phyloP scores from a whole-genome alignment of 257 asterid genomes.

The Verbena officinalis region DNA sequence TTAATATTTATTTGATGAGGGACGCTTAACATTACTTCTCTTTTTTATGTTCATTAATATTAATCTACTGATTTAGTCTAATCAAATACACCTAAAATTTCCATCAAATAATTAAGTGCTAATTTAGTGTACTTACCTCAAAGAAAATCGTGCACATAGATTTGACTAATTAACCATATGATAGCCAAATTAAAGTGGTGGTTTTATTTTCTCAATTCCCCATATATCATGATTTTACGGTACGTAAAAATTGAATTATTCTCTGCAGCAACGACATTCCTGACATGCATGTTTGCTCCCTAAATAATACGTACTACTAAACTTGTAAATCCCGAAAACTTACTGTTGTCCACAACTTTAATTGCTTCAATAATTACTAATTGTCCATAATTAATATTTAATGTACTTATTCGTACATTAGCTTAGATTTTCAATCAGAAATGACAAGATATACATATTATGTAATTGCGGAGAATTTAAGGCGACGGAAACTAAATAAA shows the following conservation, averaged over 20 bases:
- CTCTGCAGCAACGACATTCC: slow-evolving; percentile 16
- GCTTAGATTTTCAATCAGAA: slow-evolving; percentile 11
- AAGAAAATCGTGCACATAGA: neutral
- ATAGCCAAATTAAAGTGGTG: neutral
- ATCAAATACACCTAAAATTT: too few relatives aligned
- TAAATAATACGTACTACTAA: neutral
- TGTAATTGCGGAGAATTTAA: slow-evolving; percentile 8
- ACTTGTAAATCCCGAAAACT: slow-evolving; percentile 25
- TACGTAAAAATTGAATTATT: neutral
- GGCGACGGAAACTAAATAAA: neutral
- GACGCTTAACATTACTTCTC: too few relatives aligned
- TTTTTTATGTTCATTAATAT: too few relatives aligned
- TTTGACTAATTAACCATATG: neutral
- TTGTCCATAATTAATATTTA: neutral
- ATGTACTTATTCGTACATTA: neutral
- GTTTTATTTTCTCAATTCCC: neutral
- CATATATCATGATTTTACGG: neutral
- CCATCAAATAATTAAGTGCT: too few relatives aligned
- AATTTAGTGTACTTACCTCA: neutral
- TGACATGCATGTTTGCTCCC: neutral
- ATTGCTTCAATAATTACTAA: slow-evolving; percentile 38
- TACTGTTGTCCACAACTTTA: slow-evolving; percentile 19
- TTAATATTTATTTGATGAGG: too few relatives aligned
- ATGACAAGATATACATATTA: neutral
- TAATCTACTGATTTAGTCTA: too few relatives aligned